Conservation (phyloP, 2,329 filamentous ascomycete species). For the Fusarium albosuccineum region DNA sequence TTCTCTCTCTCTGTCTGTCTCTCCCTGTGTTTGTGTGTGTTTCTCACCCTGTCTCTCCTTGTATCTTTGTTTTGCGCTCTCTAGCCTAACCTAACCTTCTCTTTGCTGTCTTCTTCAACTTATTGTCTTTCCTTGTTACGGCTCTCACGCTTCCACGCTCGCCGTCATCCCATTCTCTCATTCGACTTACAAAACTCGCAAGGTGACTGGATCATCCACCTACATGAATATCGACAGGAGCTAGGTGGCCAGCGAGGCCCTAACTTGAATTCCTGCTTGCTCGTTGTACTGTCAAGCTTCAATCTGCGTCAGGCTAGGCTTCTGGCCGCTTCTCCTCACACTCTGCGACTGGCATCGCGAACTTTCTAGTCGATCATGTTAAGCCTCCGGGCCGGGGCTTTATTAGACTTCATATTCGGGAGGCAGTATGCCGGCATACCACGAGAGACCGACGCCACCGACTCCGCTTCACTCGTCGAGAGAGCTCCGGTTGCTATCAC, state of each 20-base stretch:
- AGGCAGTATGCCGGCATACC: slow-evolving; percentile 68
- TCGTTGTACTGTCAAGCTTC: slow-evolving; percentile 26
- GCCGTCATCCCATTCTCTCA: slow-evolving; percentile 26
- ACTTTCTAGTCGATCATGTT: slow-evolving; percentile 45
- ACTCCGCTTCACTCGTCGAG: slow-evolving; percentile 32
- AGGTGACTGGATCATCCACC: slow-evolving; percentile 45
- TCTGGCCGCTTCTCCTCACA: slow-evolving; percentile 24
- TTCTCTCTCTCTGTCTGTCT: slow-evolving; percentile 31
- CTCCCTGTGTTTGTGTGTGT: slow-evolving; percentile 26
- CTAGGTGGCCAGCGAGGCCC: slow-evolving; percentile 44
- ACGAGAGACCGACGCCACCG: slow-evolving; percentile 44
- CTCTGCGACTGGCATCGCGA: slow-evolving; percentile 54
- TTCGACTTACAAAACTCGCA: slow-evolving; percentile 20
- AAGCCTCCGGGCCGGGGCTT: slow-evolving; percentile 60
- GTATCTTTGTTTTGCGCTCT: slow-evolving; percentile 29
- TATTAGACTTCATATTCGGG: slow-evolving; percentile 63
- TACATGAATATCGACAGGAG: slow-evolving; percentile 43
- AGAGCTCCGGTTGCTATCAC: slow-evolving; percentile 32
- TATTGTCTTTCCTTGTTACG: slow-evolving; percentile 30
- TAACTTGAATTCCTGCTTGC: slow-evolving; percentile 35
- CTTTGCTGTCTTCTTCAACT: slow-evolving; percentile 22
- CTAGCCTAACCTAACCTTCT: slow-evolving; percentile 21
- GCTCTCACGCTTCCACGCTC: background rate
- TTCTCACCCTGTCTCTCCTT: slow-evolving; percentile 36
- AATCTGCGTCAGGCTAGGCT: slow-evolving; percentile 27